These are phyloP conservation scores for Daldinia loculata DNA, from an alignment of 495 filamentous ascomycete species.

Conservation along the genomic window DNA sequence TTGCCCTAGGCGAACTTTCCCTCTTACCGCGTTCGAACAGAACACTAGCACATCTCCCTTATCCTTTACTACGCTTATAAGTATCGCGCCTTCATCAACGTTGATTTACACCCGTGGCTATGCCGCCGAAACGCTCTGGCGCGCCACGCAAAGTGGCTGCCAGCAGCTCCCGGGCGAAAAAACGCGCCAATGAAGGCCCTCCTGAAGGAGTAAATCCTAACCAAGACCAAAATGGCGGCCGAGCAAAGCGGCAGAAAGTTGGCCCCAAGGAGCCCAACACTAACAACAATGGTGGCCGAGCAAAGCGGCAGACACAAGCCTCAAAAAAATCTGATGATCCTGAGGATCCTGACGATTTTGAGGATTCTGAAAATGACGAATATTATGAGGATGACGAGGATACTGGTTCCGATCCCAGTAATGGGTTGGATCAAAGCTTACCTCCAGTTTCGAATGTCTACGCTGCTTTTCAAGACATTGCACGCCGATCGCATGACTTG, in stretches of 20 bases:
- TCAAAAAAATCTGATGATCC: no score
- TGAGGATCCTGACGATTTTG: background rate
- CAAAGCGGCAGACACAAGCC: no score
- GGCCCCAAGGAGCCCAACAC: no score
- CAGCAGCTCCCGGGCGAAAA: background rate
- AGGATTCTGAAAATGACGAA: background rate
- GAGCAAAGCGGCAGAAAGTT: background rate
- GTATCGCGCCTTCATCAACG: background rate
- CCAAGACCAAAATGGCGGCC: background rate
- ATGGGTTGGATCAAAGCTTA: conserved; percentile 17
- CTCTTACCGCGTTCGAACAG: background rate
- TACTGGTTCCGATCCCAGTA: background rate
- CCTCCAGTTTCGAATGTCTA: conserved; percentile 41
- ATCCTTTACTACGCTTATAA: background rate
- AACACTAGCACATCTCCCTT: background rate
- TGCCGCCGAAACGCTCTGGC: conserved; percentile 1
- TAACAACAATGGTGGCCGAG: no score
- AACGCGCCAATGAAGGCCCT: background rate
- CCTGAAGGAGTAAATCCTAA: background rate
- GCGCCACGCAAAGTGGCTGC: background rate
- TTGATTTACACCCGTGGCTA: background rate
- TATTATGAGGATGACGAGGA: background rate
- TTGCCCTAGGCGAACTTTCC: background rate
- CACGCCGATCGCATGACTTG: conserved; percentile 1
- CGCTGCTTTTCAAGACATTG: conserved; percentile 49